Base-by-base conservation (phyloP, 768 basidiomycete species). In the Phlebiopsis gigantea region DNA sequence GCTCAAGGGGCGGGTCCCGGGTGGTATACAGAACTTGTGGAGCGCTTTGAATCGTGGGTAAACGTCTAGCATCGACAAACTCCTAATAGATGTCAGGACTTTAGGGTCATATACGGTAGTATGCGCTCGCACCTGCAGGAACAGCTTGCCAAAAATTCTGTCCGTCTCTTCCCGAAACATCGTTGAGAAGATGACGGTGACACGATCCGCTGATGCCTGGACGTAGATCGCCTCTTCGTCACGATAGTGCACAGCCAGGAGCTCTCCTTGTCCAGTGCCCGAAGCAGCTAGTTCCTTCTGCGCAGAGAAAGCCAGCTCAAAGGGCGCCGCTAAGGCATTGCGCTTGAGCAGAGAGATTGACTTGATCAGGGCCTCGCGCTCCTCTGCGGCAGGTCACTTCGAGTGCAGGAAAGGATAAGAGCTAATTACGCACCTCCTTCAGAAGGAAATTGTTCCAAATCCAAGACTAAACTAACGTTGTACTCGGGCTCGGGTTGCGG, bases 191-290 rank as follows among this genome's bases (percentile, higher is more conserved):
- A 98, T 90, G 57, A 98, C 92, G 0, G 97, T 98, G 51, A 99
- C 96, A 59, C 97, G 89, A 77, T 99, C 97, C 46, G 84, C 81
- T 42, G 90, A 85, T 2, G 97, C 93, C 66, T 91, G 91, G 42
- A 99, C 81, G 68, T 93, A 98, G 70, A 99, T 95, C 19, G 92
- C 95, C 72, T 99, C 97, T 65, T 98, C 93, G 63, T 93, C 94
- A 46, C 97, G 87, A 72, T 98, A 98, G 69, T 93, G 90, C 55
- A 99, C 80, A 61, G 85, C 78, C 90, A 98, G 97, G 55, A 98
- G 73, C 41, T 96, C 88, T 24, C 91, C 92, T 49, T 83, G 82
- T 12, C 79, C 75, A 26, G 75, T 72, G 42, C 81, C 84, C 0
- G 84, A 77, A n/a, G 79, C 74, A 63, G 96, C 93, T n/a, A 98